Conservation (phyloP, 768 basidiomycete genomes). For the Gautieria morchelliformis region DNA sequence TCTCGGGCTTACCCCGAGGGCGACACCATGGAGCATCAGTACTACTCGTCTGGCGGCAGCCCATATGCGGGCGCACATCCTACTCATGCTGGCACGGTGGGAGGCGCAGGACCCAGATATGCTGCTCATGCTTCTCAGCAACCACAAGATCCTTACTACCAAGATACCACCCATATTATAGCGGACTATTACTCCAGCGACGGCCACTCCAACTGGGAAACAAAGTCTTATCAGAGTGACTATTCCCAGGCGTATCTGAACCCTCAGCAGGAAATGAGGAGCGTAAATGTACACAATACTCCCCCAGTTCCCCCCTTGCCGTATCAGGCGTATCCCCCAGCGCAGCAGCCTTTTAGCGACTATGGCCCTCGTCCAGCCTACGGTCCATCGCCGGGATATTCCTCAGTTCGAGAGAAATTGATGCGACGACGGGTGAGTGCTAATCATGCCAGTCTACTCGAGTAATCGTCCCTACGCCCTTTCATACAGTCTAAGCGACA, state of each 20-base stretch:
- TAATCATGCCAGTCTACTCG: not conserved
- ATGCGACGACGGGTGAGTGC: slow-evolving; percentile 52
- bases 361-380: slow-evolving; percentile 29
- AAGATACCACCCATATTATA: not conserved
- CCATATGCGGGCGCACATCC: not conserved
- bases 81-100: not conserved
- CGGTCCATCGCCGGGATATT: slow-evolving; percentile 43
- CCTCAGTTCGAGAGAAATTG: slow-evolving; percentile 64
- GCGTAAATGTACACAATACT: slow-evolving; percentile 27
- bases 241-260: slow-evolving; percentile 69
- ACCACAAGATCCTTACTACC: not conserved
- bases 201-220: slow-evolving; percentile 28
- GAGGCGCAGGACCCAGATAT: no score
- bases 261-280: slow-evolving; percentile 49
- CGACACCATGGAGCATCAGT: not conserved
- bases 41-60: not conserved
- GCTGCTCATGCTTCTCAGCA: not conserved
- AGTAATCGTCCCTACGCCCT: not conserved
- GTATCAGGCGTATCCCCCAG: slow-evolving; percentile 51
- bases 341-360: slow-evolving; percentile 20
- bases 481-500: slow-evolving; percentile 47
- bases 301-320: slow-evolving; percentile 50
- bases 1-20: not conserved
- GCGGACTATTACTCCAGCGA: slow-evolving; percentile 14
- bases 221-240: slow-evolving; percentile 53